These are phyloP conservation scores for Amniculicola lignicola DNA, from an alignment of 495 filamentous ascomycete species.

Conservation along the genomic window DNA sequence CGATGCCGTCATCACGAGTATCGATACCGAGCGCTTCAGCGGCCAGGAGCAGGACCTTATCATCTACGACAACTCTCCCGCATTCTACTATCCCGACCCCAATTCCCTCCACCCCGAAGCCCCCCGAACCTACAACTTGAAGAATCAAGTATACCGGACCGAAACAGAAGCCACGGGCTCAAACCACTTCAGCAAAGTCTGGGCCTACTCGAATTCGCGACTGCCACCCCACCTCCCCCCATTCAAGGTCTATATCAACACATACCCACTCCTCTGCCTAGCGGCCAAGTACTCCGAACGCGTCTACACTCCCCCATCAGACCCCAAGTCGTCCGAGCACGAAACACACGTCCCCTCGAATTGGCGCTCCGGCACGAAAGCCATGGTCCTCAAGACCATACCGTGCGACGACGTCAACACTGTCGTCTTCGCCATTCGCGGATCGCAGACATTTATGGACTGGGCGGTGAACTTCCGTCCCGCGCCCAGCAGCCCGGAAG, in stretches of 20 bases:
- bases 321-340: constrained; percentile 45
- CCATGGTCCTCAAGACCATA: constrained; percentile 76
- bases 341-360: constrained; percentile 65
- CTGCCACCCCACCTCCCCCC: constrained; percentile 64
- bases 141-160: constrained; percentile 13
- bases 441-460: constrained; percentile 74
- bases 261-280: constrained; percentile 67
- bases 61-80: constrained; percentile 41
- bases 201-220: constrained; percentile 73
- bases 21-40: constrained; percentile 63
- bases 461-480: constrained; percentile 77
- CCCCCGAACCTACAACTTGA: not conserved
- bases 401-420: constrained; percentile 72
- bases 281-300: constrained; percentile 70
- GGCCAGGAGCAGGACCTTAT: constrained; percentile 62
- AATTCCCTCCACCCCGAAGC: constrained; percentile 8
- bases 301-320: constrained; percentile 63
- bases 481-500: constrained; percentile 57
- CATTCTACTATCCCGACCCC: constrained; percentile 1
- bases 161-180: constrained; percentile 36
- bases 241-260: constrained; percentile 63
- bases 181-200: constrained; percentile 72
- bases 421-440: constrained; percentile 76
- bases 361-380: constrained; percentile 70
- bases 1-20: constrained; percentile 31